These are phyloP conservation scores for Oryza coarctata DNA, from an alignment of 176 grass and related monocot genomes.

Conservation along the genomic window DNA sequence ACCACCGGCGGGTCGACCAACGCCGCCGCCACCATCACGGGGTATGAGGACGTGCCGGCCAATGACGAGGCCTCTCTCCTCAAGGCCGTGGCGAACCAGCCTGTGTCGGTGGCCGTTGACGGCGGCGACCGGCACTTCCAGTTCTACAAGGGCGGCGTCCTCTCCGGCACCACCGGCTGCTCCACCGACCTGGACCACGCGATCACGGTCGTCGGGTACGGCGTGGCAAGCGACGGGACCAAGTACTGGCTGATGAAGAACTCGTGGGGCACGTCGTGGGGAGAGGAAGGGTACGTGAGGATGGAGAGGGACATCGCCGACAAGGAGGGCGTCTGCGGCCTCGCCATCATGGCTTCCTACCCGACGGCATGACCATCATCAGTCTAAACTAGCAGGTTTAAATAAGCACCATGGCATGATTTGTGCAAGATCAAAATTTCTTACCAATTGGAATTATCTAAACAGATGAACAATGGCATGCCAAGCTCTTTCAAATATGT, in stretches of 20 bases:
- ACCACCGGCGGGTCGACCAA: neutral
- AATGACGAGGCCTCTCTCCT: neutral
- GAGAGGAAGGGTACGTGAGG: conserved; percentile 29
- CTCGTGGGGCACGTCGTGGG: conserved; percentile 39
- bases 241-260: conserved; percentile 58
- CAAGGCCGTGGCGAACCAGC: conserved; percentile 19
- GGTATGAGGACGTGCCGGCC: neutral
- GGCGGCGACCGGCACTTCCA: neutral
- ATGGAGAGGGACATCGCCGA: conserved; percentile 43
- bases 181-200: conserved; percentile 42
- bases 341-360: conserved; percentile 45
- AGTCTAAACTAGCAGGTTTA: too few species aligned
- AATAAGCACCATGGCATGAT: too few species aligned
- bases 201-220: conserved; percentile 45
- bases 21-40: neutral
- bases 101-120: neutral
- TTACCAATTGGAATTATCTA: too few species aligned
- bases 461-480: too few species aligned
- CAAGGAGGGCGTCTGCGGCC: conserved; percentile 29
- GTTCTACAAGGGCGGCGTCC: neutral
- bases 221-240: conserved; percentile 30
- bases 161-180: neutral
- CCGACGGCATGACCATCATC: conserved; percentile 8
- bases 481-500: too few species aligned
- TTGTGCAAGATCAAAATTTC: too few species aligned